Base-by-base conservation (phyloP, 2,329 filamentous ascomycete species). In the Pseudogymnoascus sp. region DNA sequence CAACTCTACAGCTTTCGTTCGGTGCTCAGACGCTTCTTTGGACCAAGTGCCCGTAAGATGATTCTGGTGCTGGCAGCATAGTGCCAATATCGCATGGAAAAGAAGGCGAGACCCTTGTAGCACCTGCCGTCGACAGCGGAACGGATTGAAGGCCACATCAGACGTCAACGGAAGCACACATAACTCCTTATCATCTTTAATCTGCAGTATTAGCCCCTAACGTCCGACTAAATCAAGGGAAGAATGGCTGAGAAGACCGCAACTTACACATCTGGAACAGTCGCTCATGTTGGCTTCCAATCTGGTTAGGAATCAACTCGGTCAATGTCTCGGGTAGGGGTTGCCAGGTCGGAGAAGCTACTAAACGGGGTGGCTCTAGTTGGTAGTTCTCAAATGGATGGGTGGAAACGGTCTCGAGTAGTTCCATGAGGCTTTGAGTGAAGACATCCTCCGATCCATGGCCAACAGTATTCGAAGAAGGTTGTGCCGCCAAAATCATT, bases 161-260 rank as follows among this genome's bases (percentile, higher is more conserved):
- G 66, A 65, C 0, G 73, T 75, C 6, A 75, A 45, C 0, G 73
- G 73, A 16, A 73, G 64, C 10, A 74, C 63, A 45, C 73, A 74
- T 37, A 73, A 73, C 23, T 74, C 73, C 38, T 70, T 65, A 60
- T 75, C 72, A 62, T 74, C 73, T 74, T 58, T 16, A 33, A 19
- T 16, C 12, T 31, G 38, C 19, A 37, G n/a, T 45, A 43, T 65
- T 61, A 63, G 61, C 11, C 10, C 29, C 39, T 11, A 38, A n/a
- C 4, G 6, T 26, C 33, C 29, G 8, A 38, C 19, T 4, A 45
- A 26, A n/a, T 10, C 14, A 19, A 41, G 5, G 11, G 12, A 31
- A 49, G 4, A 29, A 41, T 61, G 29, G 14, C 19, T 41, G 16
- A 1, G 2, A 14, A 23, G 14, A 4, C 7, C 6, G 21, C 8